Conservation (phyloP, 164 flowering plant genomes). For the Chloranthus sessilifolius region DNA sequence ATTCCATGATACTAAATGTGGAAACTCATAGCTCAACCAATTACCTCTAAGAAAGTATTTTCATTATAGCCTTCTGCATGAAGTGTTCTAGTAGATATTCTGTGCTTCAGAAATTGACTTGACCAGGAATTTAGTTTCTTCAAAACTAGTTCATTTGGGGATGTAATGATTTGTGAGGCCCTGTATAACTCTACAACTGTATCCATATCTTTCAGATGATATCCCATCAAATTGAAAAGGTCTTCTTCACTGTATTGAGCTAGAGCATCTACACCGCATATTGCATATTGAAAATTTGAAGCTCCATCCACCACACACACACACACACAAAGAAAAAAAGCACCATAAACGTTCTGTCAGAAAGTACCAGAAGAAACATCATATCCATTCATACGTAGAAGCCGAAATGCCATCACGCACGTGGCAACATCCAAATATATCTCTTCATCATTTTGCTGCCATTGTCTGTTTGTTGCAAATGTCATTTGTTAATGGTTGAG, state of each 20-base stretch:
- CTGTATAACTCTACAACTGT: slow-evolving; percentile 31
- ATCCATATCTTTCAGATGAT: slow-evolving; percentile 6
- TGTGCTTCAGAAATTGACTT: slow-evolving; percentile 15
- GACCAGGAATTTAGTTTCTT: slow-evolving; percentile 25
- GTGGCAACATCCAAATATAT: slow-evolving; percentile 48
- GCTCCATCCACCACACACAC: neutral
- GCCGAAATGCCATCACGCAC: slow-evolving; percentile 70
- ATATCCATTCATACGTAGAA: slow-evolving; percentile 61
- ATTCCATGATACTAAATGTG: too few species aligned
- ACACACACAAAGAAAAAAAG: too few species aligned
- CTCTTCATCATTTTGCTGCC: slow-evolving; percentile 70
- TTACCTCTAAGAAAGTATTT: slow-evolving; percentile 37
- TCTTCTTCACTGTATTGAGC: slow-evolving; percentile 23
- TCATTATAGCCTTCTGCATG: neutral
- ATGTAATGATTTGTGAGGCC: slow-evolving; percentile 55
- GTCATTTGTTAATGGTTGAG: neutral
- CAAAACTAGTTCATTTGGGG: slow-evolving; percentile 26
- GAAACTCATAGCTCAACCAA: too few species aligned
- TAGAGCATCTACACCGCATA: slow-evolving; percentile 39
- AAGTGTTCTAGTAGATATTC: slow-evolving; percentile 9
- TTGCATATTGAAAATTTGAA: neutral
- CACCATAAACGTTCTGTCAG: neutral
- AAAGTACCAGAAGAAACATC: slow-evolving; percentile 55
- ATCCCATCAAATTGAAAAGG: slow-evolving; percentile 11
- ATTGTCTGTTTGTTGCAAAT: slow-evolving; percentile 38